Base-by-base conservation (phyloP, 2,329 filamentous ascomycete species). In the Neofusicoccum kwambonambiense region DNA sequence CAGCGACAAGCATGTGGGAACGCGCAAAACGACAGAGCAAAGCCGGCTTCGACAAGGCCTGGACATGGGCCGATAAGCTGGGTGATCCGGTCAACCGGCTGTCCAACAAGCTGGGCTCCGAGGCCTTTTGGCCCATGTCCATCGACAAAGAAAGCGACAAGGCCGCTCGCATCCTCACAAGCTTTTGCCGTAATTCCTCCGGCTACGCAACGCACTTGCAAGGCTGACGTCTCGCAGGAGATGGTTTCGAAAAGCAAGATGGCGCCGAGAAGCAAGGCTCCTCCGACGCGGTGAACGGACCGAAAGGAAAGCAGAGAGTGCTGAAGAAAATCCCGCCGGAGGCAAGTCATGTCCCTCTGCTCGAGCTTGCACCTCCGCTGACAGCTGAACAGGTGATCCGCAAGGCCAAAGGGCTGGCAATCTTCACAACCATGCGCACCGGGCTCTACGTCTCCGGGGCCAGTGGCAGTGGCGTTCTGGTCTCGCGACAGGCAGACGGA, bases 351-450 rank as follows among this genome's bases (percentile, higher is more conserved):
- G 17, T 15, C 13, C 15, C 22, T 44, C 34, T 45, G 5, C 22
- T 27, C 5, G 19, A 7, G 12, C 27, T 35, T 31, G 27, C 27
- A 31, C 1, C 5, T 31, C 27, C 27, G 49, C 41, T 65, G 17
- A 65, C 39, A 3, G 22, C 19, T 11, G 1, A 7, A 15, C 56
- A 89, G 73, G 92, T 97, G 65, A 92, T 98, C 70, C 87, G 91
- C 73, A 91, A 95, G 78, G 93, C 93, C 35, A 92, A 94, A 70
- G 94, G 92, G 11, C 85, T 98, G 65, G 93, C 92, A 62, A 91
- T 98, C 70, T 97, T 97, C 80, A 97, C 93, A 0, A 96, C 92
- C 35, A 96, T 97, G 92, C 89, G 94, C 66, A 94, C 92, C 13
- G 94, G 94, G 12, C 81, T 97, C 37, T 97, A 93, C 91, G 84